These are phyloP conservation scores for Neurospora africana DNA, from an alignment of 495 filamentous ascomycete species.

Conservation along the genomic window DNA sequence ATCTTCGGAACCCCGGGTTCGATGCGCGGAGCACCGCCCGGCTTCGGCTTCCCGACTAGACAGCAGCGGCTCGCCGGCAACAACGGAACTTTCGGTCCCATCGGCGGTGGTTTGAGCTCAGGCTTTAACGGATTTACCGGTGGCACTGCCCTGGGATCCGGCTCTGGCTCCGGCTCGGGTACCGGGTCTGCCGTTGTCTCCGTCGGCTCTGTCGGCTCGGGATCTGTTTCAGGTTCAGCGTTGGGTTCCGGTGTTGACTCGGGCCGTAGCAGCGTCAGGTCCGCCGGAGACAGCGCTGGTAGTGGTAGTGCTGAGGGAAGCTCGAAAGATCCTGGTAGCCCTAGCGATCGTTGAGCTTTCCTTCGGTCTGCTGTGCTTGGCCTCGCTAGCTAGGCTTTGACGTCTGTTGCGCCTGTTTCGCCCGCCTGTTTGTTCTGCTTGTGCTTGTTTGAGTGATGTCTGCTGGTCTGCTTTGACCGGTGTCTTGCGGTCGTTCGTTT, in stretches of 20 bases:
- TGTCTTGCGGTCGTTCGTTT: neutral
- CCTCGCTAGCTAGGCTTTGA: neutral
- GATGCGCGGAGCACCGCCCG: conserved; percentile 19
- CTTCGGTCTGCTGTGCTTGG: neutral
- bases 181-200: conserved; percentile 17
- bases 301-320: conserved; percentile 12
- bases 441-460: neutral
- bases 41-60: conserved; percentile 9
- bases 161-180: conserved; percentile 15
- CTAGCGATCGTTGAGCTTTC: conserved; percentile 9
- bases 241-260: conserved; percentile 18
- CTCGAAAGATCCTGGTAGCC: conserved; percentile 18
- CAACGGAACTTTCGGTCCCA: neutral
- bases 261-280: conserved; percentile 27
- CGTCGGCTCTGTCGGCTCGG: conserved; percentile 12
- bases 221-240: conserved; percentile 16
- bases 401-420: neutral
- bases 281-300: conserved; percentile 20
- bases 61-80: conserved; percentile 1
- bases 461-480: neutral
- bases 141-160: conserved; percentile 3
- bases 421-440: neutral
- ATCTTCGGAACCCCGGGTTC: conserved; percentile 4
- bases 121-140: conserved; percentile 10
- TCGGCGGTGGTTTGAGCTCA: neutral